Evolutionary conservation across 345 rosid genomes (phyloP), one percentile per base, ranked within the genome.

Genomic region (Eucalyptus cladocalyx): DNA sequence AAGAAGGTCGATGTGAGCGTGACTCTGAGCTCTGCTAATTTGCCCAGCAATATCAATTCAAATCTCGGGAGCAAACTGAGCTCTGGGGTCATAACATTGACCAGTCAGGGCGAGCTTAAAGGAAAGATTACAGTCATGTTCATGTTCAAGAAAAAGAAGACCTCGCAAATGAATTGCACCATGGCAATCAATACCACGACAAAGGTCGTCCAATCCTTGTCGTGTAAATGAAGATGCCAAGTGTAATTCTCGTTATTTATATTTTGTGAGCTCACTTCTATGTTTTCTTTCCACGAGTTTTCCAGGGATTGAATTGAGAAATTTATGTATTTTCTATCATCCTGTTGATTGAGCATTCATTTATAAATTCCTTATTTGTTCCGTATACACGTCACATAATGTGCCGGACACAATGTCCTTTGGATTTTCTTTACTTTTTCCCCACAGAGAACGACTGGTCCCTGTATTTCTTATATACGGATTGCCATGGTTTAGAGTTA

Each of bases 81-180:
- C 30, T 37, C 69, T 15, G 88, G 90, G 48, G 69, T 72, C 24
- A 81, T 90, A 28, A 53, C 87, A n/a, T 80, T 90, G 37, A 54
- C 23, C 16, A 86, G 90, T 32, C 86, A 88, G 5, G 86, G 90
- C n/a, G 80, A 8, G 80, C 28, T 90, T 60, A 58, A 67, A 23
- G 91, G 91, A 30, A 88, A 90, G 58, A 30, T 90, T 23, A 69
- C 67, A 21, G 10, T 90, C 62, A 50, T 88, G 88, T 48, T 86
- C 32, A 50, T 90, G 45, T 87, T 90, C 65, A 88, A 88, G 88
- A 88, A 86, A 62, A 86, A 86, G 88, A 90, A 86, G 72, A 62
- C 48, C n/a, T 18, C 87, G 9, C 43, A 13, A 21, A 69, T 90
- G 90, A 69, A 90, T 83, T 90, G 91, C 88, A 90, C 91, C 53